Base-by-base conservation (phyloP, 306 rosid genomes). In the Cyclanthera cordifolia region DNA sequence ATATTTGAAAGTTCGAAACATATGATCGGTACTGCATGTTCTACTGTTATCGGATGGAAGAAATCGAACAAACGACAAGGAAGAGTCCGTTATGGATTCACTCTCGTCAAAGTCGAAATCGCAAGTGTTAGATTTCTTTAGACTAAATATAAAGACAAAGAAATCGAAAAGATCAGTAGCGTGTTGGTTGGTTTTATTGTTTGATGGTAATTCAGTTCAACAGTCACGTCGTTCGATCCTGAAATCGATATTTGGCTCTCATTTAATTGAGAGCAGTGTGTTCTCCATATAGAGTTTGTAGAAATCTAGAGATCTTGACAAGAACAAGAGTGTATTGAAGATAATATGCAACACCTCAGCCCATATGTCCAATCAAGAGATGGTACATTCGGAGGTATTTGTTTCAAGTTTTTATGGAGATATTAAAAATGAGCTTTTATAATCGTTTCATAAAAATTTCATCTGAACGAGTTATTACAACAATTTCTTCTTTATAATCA, bases 301-400 rank as follows among this genome's bases (percentile, higher is more conserved):
- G n/a, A n/a, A 73, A 93, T 86, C 81, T 87, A 74, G 59, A 90
- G 2, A 77, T 93, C 10, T 89, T 76, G 71, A 87, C 85, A 82
- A 93, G 56, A 47, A 93, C 95, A 74, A 93, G 89, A 4, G 96
- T 89, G 80, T 89, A 93, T 48, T 93, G 98, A 74, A 93, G 89
- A 84, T 93, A 93, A 79, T 84, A 93, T 72, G 83, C 83, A 68
- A 86, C 79, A 65, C 98, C 98, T 25, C 89, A 85, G 48, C 96
- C 98, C 55, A 86, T 25, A 73, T 77, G 81, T 20, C 84, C 95
- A 48, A 89, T 95, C 96, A 74, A 93, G 98, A n/a, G n/a, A n/a
- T n/a, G n/a, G n/a, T n/a, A n/a, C n/a, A n/a, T n/a, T n/a, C n/a
- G n/a, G n/a, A n/a, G n/a, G n/a, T n/a, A n/a, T n/a, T n/a, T n/a